Percentiles rank a stretch among this genome's conserved stretches.
Conservation (phyloP, 169 alveolate genomes). For the Eimeria praecox region DNA sequence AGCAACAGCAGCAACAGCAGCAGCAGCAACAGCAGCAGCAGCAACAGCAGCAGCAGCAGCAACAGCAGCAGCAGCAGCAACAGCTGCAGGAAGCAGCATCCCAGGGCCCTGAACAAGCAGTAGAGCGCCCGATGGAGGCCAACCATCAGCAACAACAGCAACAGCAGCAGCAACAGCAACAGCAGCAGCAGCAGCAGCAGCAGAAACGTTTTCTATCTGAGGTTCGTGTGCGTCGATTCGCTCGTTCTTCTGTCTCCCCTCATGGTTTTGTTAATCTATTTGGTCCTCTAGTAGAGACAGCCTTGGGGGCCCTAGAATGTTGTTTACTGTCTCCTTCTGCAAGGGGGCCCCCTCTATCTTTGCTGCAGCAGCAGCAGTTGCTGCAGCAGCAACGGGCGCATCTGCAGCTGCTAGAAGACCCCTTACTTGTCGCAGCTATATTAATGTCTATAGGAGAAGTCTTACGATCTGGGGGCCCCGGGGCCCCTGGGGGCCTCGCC, state of each 20-base stretch:
- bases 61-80: constrained; percentile 5
- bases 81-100: too few species aligned
- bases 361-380: constrained; percentile 38
- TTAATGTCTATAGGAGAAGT: constrained; percentile 12
- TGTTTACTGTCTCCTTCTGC: background rate
- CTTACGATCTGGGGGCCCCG: constrained; percentile 39
- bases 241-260: background rate
- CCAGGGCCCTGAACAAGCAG: too few species aligned
- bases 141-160: constrained; percentile 5
- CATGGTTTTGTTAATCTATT: background rate
- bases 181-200: constrained; percentile 36
- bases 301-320: constrained; percentile 14
- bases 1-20: background rate
- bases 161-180: constrained; percentile 19
- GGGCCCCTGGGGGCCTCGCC: constrained; percentile 40
- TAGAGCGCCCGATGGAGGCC: too few species aligned
- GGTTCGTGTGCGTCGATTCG: constrained; percentile 25
- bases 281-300: background rate
- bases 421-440: background rate
- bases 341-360: background rate
- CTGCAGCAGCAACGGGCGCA: constrained; percentile 38
- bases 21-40: constrained; percentile 33
- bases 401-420: constrained; percentile 16
- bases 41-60: constrained; percentile 11
- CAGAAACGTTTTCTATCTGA: background rate